These are phyloP conservation scores for Castanopsis chinensis DNA, from an alignment of 306 rosid species.

Conservation along the genomic window DNA sequence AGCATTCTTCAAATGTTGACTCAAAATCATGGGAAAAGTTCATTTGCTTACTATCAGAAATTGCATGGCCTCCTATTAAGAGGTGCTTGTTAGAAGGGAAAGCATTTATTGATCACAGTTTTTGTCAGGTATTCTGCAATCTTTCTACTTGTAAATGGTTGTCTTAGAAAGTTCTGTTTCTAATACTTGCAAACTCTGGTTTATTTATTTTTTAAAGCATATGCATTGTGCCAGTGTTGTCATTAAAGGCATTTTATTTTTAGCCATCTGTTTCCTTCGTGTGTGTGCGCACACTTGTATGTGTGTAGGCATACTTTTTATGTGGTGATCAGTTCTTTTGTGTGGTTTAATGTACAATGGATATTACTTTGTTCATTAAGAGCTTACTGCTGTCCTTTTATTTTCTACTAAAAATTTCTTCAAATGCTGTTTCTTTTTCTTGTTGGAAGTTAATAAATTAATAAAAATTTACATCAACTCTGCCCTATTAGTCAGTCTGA, in stretches of 20 bases:
- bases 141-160: constrained; percentile 11
- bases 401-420: background rate
- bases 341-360: background rate
- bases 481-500: background rate
- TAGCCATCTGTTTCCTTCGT: background rate
- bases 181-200: background rate
- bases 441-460: background rate
- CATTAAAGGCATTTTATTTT: background rate
- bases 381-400: background rate
- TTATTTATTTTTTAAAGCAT: background rate
- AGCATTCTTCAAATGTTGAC: constrained; percentile 34
- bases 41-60: constrained; percentile 54
- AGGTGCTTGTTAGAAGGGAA: constrained; percentile 79
- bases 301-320: background rate
- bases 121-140: constrained; percentile 65
- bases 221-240: background rate
- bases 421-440: background rate
- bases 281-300: background rate
- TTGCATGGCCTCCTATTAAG: constrained; percentile 74
- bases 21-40: constrained; percentile 45
- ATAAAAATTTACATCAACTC: background rate
- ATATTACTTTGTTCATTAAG: background rate
- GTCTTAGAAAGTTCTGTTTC: background rate
- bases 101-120: constrained; percentile 59
- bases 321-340: background rate